Evolutionary conservation across 768 basidiomycete genomes (phyloP).

Genomic region (Serendipita sp.): DNA sequence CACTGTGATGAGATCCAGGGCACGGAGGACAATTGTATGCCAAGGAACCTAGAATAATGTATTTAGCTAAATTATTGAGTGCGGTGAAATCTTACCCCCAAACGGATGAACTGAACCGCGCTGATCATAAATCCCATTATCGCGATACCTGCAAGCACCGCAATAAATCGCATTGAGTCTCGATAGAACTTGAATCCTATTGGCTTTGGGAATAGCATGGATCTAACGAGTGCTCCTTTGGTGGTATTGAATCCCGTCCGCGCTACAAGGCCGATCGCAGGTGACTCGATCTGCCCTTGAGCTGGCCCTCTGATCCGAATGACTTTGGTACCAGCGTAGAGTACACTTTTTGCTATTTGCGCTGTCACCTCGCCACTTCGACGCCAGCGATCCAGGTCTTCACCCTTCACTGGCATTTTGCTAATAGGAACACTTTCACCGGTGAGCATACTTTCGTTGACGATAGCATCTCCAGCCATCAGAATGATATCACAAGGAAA

Average conservation of each 20-base stretch:
- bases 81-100: slow-evolving; percentile 45
- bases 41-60: slow-evolving; percentile 46
- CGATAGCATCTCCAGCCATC: slow-evolving; percentile 89
- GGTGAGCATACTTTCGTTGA: slow-evolving; percentile 98
- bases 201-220: slow-evolving; percentile 97
- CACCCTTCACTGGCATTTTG: slow-evolving; percentile 72
- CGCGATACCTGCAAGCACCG: slow-evolving; percentile 82
- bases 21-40: slow-evolving; percentile 82
- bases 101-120: slow-evolving; percentile 77
- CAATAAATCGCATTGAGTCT: slow-evolving; percentile 80
- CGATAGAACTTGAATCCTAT: slow-evolving; percentile 98
- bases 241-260: slow-evolving; percentile 92
- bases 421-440: slow-evolving; percentile 96
- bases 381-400: slow-evolving; percentile 54
- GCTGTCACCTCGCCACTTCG: slow-evolving; percentile 39
- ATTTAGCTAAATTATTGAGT: slow-evolving; percentile 8
- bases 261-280: slow-evolving; percentile 69
- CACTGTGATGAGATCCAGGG: slow-evolving; percentile 88
- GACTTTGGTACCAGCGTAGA: slow-evolving; percentile 83
- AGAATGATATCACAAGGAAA: slow-evolving; percentile 87
- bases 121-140: slow-evolving; percentile 81
- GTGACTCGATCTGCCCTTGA: slow-evolving; percentile 35
- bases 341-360: slow-evolving; percentile 64
- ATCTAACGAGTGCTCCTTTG: slow-evolving; percentile 86
- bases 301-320: slow-evolving; percentile 61